phyloP scores from a whole-genome alignment of 495 filamentous ascomycete species.

The Talaromyces stipitatus region DNA sequence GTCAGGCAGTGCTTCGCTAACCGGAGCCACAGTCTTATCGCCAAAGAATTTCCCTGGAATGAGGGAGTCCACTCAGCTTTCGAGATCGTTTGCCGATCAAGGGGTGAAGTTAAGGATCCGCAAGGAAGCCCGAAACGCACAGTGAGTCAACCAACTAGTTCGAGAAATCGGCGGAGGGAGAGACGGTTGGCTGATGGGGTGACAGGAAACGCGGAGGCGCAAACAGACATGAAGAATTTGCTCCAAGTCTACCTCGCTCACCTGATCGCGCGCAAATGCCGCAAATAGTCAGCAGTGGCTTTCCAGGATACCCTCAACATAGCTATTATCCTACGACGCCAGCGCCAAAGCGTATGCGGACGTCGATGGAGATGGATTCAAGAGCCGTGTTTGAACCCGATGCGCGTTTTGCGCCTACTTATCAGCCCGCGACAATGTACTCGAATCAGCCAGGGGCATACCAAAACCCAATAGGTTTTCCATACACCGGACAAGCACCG shows the following conservation, averaged over 20 bases:
- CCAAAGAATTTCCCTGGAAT: constrained; percentile 81
- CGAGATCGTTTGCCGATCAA: constrained; percentile 90
- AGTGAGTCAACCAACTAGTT: constrained; percentile 27
- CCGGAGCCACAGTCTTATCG: constrained; percentile 47
- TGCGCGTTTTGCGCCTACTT: constrained; percentile 30
- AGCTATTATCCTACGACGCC: constrained; percentile 23
- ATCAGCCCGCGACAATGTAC: constrained; percentile 34
- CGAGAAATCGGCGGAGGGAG: constrained; percentile 1
- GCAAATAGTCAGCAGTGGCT: constrained; percentile 20
- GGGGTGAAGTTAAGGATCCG: constrained; percentile 82
- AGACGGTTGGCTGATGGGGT: not conserved
- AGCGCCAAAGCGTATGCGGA: constrained; percentile 30
- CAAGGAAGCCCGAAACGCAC: constrained; percentile 67
- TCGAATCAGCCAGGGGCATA: constrained; percentile 28
- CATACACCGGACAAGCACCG: constrained; percentile 29
- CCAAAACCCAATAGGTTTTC: constrained; percentile 28
- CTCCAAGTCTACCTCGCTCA: constrained; percentile 29
- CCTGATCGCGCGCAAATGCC: constrained; percentile 33
- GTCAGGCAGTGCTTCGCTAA: constrained; percentile 12
- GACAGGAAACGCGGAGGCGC: constrained; percentile 35
- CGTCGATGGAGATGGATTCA: constrained; percentile 38
- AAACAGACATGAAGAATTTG: constrained; percentile 29
- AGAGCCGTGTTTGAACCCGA: constrained; percentile 34
- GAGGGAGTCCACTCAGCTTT: constrained; percentile 85
- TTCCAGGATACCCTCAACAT: constrained; percentile 28